phyloP scores from a whole-genome alignment of 176 grass and related monocot species.

The Zizania latifolia region DNA sequence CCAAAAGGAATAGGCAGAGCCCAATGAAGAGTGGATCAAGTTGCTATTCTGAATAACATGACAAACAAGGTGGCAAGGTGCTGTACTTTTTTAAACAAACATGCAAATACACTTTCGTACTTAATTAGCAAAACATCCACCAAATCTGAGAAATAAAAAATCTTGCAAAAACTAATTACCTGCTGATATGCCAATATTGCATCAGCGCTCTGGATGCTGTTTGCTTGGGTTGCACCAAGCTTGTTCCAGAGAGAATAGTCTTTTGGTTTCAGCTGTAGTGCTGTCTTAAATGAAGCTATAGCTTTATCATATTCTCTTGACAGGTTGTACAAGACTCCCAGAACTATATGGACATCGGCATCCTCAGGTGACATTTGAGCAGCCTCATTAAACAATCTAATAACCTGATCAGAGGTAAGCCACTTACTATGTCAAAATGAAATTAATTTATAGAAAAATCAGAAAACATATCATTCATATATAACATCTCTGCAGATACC shows the following conservation, averaged over 20 bases:
- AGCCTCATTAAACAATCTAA: constrained; percentile 85
- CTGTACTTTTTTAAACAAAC: not conserved
- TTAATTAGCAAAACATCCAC: not conserved
- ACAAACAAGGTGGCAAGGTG: not conserved
- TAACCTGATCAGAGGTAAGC: constrained; percentile 57
- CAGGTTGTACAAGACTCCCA: constrained; percentile 93
- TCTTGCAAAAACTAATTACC: constrained; percentile 39
- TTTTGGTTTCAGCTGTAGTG: constrained; percentile 72
- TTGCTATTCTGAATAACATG: not conserved
- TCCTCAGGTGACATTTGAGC: constrained; percentile 90
- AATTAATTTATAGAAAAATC: not conserved
- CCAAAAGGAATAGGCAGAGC: constrained; percentile 7
- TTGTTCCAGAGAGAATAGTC: constrained; percentile 99
- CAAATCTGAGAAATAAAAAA: not conserved
- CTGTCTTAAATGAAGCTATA: constrained; percentile 77
- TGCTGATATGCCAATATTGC: constrained; percentile 95
- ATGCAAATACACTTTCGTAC: constrained; percentile 1
- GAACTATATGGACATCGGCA: constrained; percentile 97
- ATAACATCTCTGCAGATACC: not conserved
- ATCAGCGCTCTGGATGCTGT: constrained; percentile 90
- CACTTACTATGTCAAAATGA: constrained; percentile 29
- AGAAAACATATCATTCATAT: not conserved
- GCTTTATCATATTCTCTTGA: constrained; percentile 99
- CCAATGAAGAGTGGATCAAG: not conserved
- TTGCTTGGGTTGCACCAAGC: constrained; percentile 97